Conservation (phyloP, 768 basidiomycete species). For the Dioszegia hungarica region DNA sequence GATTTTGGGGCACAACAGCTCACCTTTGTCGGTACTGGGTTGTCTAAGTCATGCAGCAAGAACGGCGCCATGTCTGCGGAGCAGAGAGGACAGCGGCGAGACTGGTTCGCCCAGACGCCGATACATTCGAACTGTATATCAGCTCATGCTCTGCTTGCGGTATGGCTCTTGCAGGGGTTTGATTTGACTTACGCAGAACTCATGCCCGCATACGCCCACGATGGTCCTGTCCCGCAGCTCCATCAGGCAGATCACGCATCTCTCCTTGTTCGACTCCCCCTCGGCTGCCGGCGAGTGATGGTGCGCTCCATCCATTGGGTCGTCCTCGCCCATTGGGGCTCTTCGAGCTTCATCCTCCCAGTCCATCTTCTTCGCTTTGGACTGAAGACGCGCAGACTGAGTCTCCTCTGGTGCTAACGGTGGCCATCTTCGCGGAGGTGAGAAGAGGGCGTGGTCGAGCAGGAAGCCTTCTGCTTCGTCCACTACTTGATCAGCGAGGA, state of each 20-base stretch:
- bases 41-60: slow-evolving; percentile 43
- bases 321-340: slow-evolving; percentile 22
- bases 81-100: slow-evolving; percentile 41
- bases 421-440: slow-evolving; percentile 39
- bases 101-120: slow-evolving; percentile 64
- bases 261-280: slow-evolving; percentile 53
- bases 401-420: slow-evolving; percentile 20
- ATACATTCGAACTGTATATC: slow-evolving; percentile 69
- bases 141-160: background rate
- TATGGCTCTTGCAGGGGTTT: too few relatives aligned
- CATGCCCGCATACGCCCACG: slow-evolving; percentile 79
- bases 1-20: slow-evolving; percentile 1
- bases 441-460: slow-evolving; percentile 38
- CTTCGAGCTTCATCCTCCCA: slow-evolving; percentile 31
- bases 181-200: slow-evolving; percentile 70
- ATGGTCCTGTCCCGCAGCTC: slow-evolving; percentile 69
- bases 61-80: slow-evolving; percentile 42
- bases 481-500: slow-evolving; percentile 18
- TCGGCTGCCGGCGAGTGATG: too few relatives aligned
- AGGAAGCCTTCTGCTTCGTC: slow-evolving; percentile 45
- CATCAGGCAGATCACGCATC: slow-evolving; percentile 85
- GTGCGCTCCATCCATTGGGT: slow-evolving; percentile 5
- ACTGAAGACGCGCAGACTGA: background rate
- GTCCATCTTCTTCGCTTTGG: slow-evolving; percentile 35
- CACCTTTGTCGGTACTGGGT: slow-evolving; percentile 36